Evolutionary conservation across 345 rosid species (phyloP), one percentile per base, ranked within the genome.

Genomic region (Moricandia arvensis): DNA sequence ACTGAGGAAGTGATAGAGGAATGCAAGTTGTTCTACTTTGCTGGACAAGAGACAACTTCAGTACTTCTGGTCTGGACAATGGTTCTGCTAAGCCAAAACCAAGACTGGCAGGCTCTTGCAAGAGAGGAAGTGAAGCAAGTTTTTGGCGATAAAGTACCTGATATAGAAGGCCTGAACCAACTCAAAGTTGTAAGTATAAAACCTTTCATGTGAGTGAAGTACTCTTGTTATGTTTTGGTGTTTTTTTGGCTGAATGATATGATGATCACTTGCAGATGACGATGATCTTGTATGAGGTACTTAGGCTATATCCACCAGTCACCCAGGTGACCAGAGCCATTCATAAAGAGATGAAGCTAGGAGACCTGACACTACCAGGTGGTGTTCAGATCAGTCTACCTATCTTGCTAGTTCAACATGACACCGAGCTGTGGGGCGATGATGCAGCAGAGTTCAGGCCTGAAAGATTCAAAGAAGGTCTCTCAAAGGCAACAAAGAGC

Each of bases 41-140:
- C 89, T 0, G 96, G 93, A 6, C 85, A 88, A 11, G 93, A 86
- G 79, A 85, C 97, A 0, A 86, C 91, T 2, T 59, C 91, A 4
- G 71, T 51, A 30, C 69, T 88, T 49, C 75, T 89, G 13, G 83
- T 79, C 7, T 91, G 93, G 97, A 82, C 90, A 4, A 67, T 85
- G 82, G 51, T 88, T 45, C 35, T 89, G 31, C 58, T 87, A 71
- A 77, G 87, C 61, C 27, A 71, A 41, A 76, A 88, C 55, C 80
- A 75, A 41, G 65, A 87, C 26, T 91, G 93, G 97, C 96, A 89
- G 71, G 74, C 63, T 10, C 80, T 68, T 1, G 89, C 88, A 4
- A 77, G 91, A 77, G 85, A 89, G 79, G 91, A 89, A 72, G 81
- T 88, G 38, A 37, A 75, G 11, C 81, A 73, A 54, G 84, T 81